Conservation (phyloP, 2,329 filamentous ascomycete species). For the Aspergillus phoenicis region DNA sequence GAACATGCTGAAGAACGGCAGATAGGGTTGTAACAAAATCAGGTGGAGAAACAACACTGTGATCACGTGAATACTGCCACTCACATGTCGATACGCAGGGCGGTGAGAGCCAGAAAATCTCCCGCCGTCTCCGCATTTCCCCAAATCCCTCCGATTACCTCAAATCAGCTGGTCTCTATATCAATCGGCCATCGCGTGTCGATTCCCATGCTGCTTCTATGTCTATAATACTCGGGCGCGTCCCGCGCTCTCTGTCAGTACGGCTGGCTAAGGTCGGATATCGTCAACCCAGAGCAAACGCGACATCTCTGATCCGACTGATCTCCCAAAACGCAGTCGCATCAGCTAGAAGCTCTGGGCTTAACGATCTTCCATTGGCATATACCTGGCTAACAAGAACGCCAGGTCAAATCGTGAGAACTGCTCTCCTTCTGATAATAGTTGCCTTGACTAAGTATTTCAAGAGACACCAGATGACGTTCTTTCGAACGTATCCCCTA, state of each 20-base stretch:
- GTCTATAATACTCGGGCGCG: constrained; percentile 23
- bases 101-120: neutral
- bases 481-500: constrained; percentile 29
- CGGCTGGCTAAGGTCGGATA: constrained; percentile 20
- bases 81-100: no score
- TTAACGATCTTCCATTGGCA: constrained; percentile 24
- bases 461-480: constrained; percentile 35
- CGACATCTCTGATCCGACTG: neutral
- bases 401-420: constrained; percentile 33
- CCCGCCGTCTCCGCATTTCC: neutral
- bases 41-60: no score
- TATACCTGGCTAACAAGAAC: constrained; percentile 38
- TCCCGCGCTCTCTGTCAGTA: constrained; percentile 22
- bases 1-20: no score
- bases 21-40: no score
- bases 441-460: constrained; percentile 12
- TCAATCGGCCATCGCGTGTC: neutral
- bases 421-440: neutral
- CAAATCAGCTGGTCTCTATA: no score
- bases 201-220: constrained; percentile 25
- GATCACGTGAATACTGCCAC: no score
- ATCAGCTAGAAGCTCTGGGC: constrained; percentile 17
- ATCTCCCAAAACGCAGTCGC: constrained; percentile 19
- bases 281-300: constrained; percentile 7
- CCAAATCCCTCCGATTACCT: neutral